Evolutionary conservation across 768 basidiomycete genomes (phyloP).

Genomic region (Udeniomyces megalosporus): DNA sequence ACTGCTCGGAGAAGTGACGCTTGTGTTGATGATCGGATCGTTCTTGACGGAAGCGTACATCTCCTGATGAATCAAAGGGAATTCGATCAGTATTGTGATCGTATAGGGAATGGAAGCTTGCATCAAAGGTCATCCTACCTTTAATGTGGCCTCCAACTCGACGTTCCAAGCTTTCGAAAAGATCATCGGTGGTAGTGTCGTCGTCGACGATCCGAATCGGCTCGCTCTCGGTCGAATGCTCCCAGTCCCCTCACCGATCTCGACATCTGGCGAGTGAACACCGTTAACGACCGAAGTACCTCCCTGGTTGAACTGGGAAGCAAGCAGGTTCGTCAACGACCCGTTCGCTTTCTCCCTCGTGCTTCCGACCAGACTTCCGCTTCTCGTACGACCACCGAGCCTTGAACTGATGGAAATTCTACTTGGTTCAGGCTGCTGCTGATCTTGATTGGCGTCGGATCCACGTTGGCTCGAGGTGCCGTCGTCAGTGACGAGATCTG

Average conservation of each 20-base stretch:
- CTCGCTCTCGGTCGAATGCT: neutral
- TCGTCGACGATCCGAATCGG: neutral
- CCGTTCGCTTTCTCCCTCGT: neutral
- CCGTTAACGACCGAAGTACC: neutral
- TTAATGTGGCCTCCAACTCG: slow-evolving; percentile 73
- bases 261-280: neutral
- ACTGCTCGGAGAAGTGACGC: too few relatives aligned
- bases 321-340: neutral
- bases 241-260: neutral
- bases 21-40: slow-evolving; percentile 62
- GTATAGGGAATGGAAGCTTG: neutral
- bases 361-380: neutral
- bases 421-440: too few relatives aligned
- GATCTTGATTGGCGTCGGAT: slow-evolving; percentile 5
- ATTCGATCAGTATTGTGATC: neutral
- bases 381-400: neutral
- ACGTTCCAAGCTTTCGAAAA: slow-evolving; percentile 50
- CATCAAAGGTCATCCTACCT: slow-evolving; percentile 37
- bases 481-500: slow-evolving; percentile 50
- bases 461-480: slow-evolving; percentile 22
- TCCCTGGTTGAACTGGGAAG: neutral
- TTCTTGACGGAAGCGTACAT: slow-evolving; percentile 85
- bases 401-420: too few relatives aligned
- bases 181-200: neutral
- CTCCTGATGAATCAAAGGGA: slow-evolving; percentile 39